Percentiles rank a stretch among this genome's conserved stretches.
These are phyloP conservation scores for Rhizoclosmatium sp. DNA, from an alignment of 192 early-diverging fungal genomes.

Conservation along the genomic window DNA sequence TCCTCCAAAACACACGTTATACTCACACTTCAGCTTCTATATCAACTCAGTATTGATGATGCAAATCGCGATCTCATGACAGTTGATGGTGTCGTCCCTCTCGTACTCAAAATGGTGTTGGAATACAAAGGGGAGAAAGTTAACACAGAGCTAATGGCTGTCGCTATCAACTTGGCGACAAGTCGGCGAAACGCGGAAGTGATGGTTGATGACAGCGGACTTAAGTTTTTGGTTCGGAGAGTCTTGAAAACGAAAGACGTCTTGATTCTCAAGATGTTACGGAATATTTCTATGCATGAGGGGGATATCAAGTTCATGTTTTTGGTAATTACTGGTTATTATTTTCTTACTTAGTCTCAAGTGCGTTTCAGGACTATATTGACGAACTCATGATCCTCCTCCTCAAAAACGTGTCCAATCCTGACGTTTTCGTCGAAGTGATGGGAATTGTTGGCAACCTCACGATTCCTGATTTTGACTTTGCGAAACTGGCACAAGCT, in stretches of 20 bases:
- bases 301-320: slow-evolving; percentile 51
- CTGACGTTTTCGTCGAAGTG: slow-evolving; percentile 58
- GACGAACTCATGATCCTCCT: slow-evolving; percentile 61
- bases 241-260: slow-evolving; percentile 61
- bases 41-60: slow-evolving; percentile 59
- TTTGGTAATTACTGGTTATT: slow-evolving; percentile 40
- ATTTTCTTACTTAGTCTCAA: slow-evolving; percentile 10
- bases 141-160: slow-evolving; percentile 56
- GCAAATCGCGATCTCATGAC: slow-evolving; percentile 44
- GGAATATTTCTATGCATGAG: slow-evolving; percentile 53
- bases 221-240: slow-evolving; percentile 62
- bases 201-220: slow-evolving; percentile 54
- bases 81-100: slow-evolving; percentile 40
- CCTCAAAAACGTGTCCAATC: slow-evolving; percentile 44
- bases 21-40: slow-evolving; percentile 54
- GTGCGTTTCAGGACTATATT: slow-evolving; percentile 52
- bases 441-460: slow-evolving; percentile 57
- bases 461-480: slow-evolving; percentile 62
- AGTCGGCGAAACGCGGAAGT: slow-evolving; percentile 45
- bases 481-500: slow-evolving; percentile 57
- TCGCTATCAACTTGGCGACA: slow-evolving; percentile 61
- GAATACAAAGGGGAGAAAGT: slow-evolving; percentile 53
- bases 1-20: slow-evolving; percentile 47
- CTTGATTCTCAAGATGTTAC: slow-evolving; percentile 63
- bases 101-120: slow-evolving; percentile 57